Evolutionary conservation across 768 basidiomycete species (phyloP), one percentile per base, ranked within the genome.

Genomic region (Brasilioporus rufonigricans): DNA sequence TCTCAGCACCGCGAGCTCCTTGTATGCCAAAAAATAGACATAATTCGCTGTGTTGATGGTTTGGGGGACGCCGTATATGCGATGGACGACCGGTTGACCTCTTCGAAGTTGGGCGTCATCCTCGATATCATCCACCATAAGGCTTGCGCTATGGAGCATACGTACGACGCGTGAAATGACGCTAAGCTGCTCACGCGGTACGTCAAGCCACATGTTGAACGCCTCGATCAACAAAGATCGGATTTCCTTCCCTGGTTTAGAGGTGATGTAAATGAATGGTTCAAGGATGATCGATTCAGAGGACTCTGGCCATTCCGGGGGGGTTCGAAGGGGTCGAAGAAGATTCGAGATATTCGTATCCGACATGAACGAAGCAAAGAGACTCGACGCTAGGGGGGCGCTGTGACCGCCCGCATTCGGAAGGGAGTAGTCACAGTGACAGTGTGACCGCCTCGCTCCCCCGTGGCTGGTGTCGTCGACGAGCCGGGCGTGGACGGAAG

Each of bases 21-120:
- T 81, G 67, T 87, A 94, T 0, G 95, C 96, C 40, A 93, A 81
- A 65, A 98, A 99, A 67, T 96, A 98, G 27, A 94, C 93, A 60
- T 98, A 98, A 66, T 97, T 98, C 0, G 96, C 96, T 0, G 89
- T 86, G 68, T 99, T 99, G 74, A 99, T 94, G 0, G 96, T 97
- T 67, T 98, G 96, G 0, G 96, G 93, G 3, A 97, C 75, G 2
- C 96, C 96, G 63, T 96, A 99, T 61, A 99, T 96, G 75, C 91
- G 92, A 75, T 99, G 95, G 0, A 92, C 84, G 23, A 95, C 65
- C 80, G 95, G 95, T 29, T 83, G 78, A 2, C 96, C 97, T 60
- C 96, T 73, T 21, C 94, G 79, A 36, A 97, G 76, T 61, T 92
- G 89, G 0, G 91, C 89, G 53, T 89, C 89, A 59, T 97, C 94